These are phyloP conservation scores for Bisporella sp. DNA, from an alignment of 2,329 filamentous ascomycete genomes.

Conservation along the genomic window DNA sequence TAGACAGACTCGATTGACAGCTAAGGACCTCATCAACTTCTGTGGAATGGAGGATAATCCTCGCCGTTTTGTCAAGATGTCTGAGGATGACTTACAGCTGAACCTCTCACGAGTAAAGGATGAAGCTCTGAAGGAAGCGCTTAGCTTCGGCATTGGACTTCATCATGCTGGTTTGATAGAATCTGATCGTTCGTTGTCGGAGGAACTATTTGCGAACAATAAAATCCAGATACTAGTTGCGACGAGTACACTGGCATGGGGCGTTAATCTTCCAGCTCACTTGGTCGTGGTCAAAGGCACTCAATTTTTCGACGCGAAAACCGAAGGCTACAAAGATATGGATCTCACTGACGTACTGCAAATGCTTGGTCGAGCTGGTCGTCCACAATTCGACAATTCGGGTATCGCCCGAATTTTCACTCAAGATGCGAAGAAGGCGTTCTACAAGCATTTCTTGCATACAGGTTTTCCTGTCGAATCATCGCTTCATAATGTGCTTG, in stretches of 20 bases:
- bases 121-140: slow-evolving; percentile 83
- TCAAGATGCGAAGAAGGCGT: slow-evolving; percentile 94
- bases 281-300: slow-evolving; percentile 97
- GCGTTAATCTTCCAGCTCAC: slow-evolving; percentile 94
- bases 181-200: slow-evolving; percentile 81
- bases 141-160: slow-evolving; percentile 93
- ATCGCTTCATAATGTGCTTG: slow-evolving; percentile 88
- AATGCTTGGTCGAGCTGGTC: slow-evolving; percentile 92
- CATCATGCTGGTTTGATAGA: slow-evolving; percentile 97
- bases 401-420: slow-evolving; percentile 97
- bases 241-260: slow-evolving; percentile 95
- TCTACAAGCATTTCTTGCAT: slow-evolving; percentile 98
- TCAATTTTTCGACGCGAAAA: slow-evolving; percentile 96
- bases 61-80: slow-evolving; percentile 85
- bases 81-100: slow-evolving; percentile 84
- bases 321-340: slow-evolving; percentile 97
- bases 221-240: slow-evolving; percentile 97
- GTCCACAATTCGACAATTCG: slow-evolving; percentile 92
- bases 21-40: slow-evolving; percentile 92
- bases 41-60: slow-evolving; percentile 99
- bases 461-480: slow-evolving; percentile 98
- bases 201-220: slow-evolving; percentile 94
- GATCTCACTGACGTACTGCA: slow-evolving; percentile 95
- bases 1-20: slow-evolving; percentile 88
- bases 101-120: slow-evolving; percentile 91